Base-by-base conservation (phyloP, 78 protist genomes). In the Tieghemostelium lacteum region DNA sequence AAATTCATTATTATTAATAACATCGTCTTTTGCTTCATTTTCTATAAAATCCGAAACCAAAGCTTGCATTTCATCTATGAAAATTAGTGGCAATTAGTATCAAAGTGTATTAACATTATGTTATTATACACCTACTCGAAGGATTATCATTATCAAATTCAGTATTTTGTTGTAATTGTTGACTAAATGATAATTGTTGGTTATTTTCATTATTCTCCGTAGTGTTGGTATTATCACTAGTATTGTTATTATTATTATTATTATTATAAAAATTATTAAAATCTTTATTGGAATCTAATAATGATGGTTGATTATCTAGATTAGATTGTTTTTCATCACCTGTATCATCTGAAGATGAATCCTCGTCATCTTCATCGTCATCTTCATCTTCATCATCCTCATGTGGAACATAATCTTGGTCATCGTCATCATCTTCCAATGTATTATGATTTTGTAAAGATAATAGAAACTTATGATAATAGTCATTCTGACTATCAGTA, bases 351-450 rank as follows among this genome's bases (percentile, higher is more conserved):
- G 52, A 10, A 57, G 8, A 5, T 57, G 16, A 19, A 7, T 57
- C 63, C 10, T n/a, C 17, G n/a, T 4, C 14, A 29, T 66, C 58
- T 0, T 66, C 75, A 33, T 78, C 75, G 0, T 66, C 88, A 0
- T 78, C 88, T n/a, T 49, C 69, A 0, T 64, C 88, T 7, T 76
- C 73, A 14, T 76, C 87, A 16, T 78, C 88, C 17, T 78, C 88
- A 14, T 45, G 72, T 28, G 91, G 91, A 1, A 83, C 31, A 60
- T 83, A 83, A 58, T 83, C 91, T 33, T 57, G 54, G 45, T 83
- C 91, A 0, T 83, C 91, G 0, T 83, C 91, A 5, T 83, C 91
- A 36, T 63, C 71, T 17, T 67, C 52, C n/a, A n/a, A n/a, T n/a
- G n/a, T n/a, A n/a, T n/a, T n/a, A n/a, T n/a, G n/a, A n/a, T n/a